Conservation (phyloP, 1,139 yeast genomes). For the Diutina neorugosa region DNA sequence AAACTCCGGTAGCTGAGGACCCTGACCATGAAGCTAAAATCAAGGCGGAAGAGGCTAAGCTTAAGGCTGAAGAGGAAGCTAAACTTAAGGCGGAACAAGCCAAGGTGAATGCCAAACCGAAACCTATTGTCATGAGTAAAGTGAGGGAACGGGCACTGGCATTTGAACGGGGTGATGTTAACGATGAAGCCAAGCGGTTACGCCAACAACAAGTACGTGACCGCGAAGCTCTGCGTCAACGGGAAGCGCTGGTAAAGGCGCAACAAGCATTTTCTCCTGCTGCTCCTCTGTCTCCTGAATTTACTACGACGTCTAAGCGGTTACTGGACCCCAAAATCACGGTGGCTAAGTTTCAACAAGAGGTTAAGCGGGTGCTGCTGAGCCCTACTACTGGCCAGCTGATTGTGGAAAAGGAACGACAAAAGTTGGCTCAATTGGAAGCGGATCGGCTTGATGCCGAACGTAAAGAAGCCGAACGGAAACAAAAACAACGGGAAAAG, state of each 20-base stretch:
- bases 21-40: neutral
- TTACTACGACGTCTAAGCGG: neutral
- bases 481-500: neutral
- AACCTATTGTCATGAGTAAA: neutral
- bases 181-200: neutral
- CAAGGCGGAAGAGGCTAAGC: neutral
- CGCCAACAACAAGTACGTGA: neutral
- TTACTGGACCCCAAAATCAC: neutral
- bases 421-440: neutral
- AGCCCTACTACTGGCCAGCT: neutral
- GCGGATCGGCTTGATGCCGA: neutral
- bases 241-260: neutral
- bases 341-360: neutral
- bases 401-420: neutral
- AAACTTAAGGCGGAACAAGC: neutral
- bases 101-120: neutral
- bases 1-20: no score
- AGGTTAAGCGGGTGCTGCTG: neutral
- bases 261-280: neutral
- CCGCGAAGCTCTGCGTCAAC: neutral
- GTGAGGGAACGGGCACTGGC: neutral
- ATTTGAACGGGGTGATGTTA: neutral
- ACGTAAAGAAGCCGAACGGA: conserved; percentile 2
- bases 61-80: neutral
- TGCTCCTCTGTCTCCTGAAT: neutral